Evolutionary conservation across 2,329 filamentous ascomycete genomes (phyloP), one percentile per base, ranked within the genome.

Genomic region (Orbilia oligospora): DNA sequence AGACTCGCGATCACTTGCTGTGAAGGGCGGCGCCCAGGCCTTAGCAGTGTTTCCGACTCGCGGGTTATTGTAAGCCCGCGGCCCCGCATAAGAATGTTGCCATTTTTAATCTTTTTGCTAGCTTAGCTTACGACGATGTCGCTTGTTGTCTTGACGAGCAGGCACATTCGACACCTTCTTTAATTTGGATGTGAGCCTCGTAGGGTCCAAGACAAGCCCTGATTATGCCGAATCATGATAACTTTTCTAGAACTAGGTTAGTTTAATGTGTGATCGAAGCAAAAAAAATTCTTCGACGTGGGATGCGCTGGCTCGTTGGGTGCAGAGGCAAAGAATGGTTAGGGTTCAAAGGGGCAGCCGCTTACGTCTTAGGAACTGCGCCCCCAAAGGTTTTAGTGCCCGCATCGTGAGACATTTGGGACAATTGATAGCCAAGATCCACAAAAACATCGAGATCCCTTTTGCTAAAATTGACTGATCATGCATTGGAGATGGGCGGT

Each of bases 281-380:
- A 44, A 61, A 53, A 61, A 61, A 61, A 61, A 61, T 27, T 61
- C 56, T 61, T 61, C 36, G 36, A 20, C 27, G 33, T 61, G 36
- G 44, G 36, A 27, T 61, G 56, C 16, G 53, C 53, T 58, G 53
- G 53, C 53, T 56, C 4, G 53, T 24, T 58, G 33, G 53, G 6
- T 22, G 10, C 22, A n/a, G 53, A 38, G 4, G 18, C n/a, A 14
- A 22, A 36, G 51, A 55, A 48, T 48, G 24, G 12, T 38, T 8
- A 18, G 10, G 5, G 44, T 27, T 63, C 67, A 20, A 71, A 64
- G 30, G 61, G 68, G 68, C 30, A 71, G 53, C 36, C 30, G 56
- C 68, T 71, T 49, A 71, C 56, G 68, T 71, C 48, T 30, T 36
- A 30, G 20, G 30, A 16, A 20, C 68, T 71, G 68, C 68, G 68